A percentile compares a stretch with the other conserved stretches of the same genome.
These are phyloP conservation scores for Dissophora ornata DNA, from an alignment of 192 early-diverging fungal genomes.

Conservation along the genomic window DNA sequence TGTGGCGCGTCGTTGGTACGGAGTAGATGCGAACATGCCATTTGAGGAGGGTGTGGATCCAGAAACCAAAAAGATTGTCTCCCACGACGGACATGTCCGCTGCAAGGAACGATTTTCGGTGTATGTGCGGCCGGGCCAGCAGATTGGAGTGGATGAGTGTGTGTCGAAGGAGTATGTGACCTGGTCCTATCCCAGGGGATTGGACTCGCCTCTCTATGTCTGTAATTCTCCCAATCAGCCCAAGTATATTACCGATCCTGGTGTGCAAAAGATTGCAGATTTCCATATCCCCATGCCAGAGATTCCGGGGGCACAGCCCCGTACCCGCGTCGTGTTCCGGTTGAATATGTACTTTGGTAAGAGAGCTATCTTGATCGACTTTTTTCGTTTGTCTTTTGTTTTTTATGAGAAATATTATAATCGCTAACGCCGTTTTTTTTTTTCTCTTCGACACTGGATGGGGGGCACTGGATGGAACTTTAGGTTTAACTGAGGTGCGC, in stretches of 20 bases:
- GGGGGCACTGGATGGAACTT: no score
- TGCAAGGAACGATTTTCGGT: slow-evolving; percentile 64
- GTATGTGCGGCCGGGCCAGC: slow-evolving; percentile 55
- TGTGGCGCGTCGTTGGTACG: slow-evolving; percentile 64
- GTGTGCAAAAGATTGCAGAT: slow-evolving; percentile 58
- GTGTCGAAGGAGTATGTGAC: slow-evolving; percentile 52
- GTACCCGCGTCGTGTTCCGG: slow-evolving; percentile 56
- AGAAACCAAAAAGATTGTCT: slow-evolving; percentile 55
- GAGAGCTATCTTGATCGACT: no score
- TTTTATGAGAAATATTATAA: no score
- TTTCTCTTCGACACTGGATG: no score
- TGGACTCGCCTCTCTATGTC: slow-evolving; percentile 46
- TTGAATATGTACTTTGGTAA: slow-evolving; percentile 53
- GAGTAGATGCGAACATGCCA: slow-evolving; percentile 60
- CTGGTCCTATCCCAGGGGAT: slow-evolving; percentile 48
- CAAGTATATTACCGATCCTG: slow-evolving; percentile 57
- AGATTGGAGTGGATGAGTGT: slow-evolving; percentile 53
- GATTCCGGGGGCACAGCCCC: slow-evolving; percentile 44
- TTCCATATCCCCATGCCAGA: slow-evolving; percentile 58
- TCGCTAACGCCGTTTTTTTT: neutral
- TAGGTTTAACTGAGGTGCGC: slow-evolving; percentile 61
- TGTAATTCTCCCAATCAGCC: slow-evolving; percentile 53
- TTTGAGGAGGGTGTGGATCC: slow-evolving; percentile 64
- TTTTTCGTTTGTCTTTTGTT: no score
- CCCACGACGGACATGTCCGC: slow-evolving; percentile 58